A percentile compares a stretch with the other conserved stretches of the same genome.
These are phyloP conservation scores for Paramecium biaurelia DNA, from an alignment of 73 alveolate genomes.

Conservation along the genomic window DNA sequence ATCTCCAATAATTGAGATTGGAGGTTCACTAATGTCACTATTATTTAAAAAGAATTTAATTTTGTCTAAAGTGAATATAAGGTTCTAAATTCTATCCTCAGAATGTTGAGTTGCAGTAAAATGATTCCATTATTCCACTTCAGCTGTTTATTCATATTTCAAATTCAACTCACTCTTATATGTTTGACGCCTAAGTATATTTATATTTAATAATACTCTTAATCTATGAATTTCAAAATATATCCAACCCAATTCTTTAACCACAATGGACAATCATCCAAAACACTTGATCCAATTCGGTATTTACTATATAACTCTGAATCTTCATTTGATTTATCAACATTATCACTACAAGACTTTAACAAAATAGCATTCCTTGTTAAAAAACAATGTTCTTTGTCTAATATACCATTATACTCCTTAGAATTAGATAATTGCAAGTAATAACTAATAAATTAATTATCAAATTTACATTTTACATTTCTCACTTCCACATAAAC, in stretches of 20 bases:
- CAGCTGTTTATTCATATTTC: slow-evolving; percentile 11
- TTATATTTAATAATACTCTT: slow-evolving; percentile 72
- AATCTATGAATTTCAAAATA: slow-evolving; percentile 81
- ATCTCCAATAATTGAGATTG: not conserved
- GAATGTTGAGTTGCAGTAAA: slow-evolving; percentile 1
- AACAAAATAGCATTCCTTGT: slow-evolving; percentile 86
- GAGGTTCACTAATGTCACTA: slow-evolving; percentile 14
- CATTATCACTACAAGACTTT: slow-evolving; percentile 71
- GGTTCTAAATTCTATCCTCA: slow-evolving; percentile 65
- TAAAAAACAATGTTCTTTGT: slow-evolving; percentile 90
- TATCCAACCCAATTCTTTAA: slow-evolving; percentile 93
- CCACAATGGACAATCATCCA: slow-evolving; percentile 91
- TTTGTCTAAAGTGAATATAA: slow-evolving; percentile 63
- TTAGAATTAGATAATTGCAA: slow-evolving; percentile 64
- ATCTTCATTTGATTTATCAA: not conserved
- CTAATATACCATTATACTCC: slow-evolving; percentile 79
- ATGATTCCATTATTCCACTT: not conserved
- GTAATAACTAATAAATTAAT: not conserved
- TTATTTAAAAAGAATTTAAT: slow-evolving; percentile 53
- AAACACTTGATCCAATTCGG: slow-evolving; percentile 78
- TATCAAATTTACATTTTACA: not conserved
- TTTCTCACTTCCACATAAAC: slow-evolving; percentile 85
- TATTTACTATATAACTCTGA: slow-evolving; percentile 69
- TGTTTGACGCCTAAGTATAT: not conserved
- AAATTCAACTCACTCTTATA: not conserved